Evolutionary conservation across 2,329 filamentous ascomycete species (phyloP), one percentile per base, ranked within the genome.

Genomic region (Aspergillus floridensis): DNA sequence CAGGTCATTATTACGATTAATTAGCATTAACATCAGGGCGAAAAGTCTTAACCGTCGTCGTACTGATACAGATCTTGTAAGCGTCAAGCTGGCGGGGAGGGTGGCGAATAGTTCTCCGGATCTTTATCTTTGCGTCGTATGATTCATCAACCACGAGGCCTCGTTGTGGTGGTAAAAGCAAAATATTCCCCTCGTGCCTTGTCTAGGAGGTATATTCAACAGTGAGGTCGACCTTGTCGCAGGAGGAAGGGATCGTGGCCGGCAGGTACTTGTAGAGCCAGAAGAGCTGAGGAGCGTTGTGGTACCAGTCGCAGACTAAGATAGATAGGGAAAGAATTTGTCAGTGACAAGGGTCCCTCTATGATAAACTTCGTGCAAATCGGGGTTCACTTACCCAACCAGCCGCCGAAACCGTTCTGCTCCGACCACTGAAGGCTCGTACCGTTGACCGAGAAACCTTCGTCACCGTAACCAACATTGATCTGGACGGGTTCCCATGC

Each of bases 241-340:
- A 77, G 64, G 68, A 72, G 31, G 61, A 67, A 10, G 75, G 74
- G 19, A 72, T 63, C 0, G 53, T 56, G 16, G 69, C 29, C 4
- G 60, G 29, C 49, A 68, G 64, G 49, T 65, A 68, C 12, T 63
- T 41, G 57, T 71, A 65, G 7, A 74, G 53, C 62, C 72, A 77
- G 69, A 77, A 78, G 8, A 78, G 68, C 61, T 78, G 75, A 26
- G 76, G 75, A 21, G 66, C 68, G 41, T 71, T 71, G 65, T 78
- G 75, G 61, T 64, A 72, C 76, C 75, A 77, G 53, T 77, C 71
- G 60, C 76, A 78, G 7, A 74, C 76, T 77, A 57, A 38, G 52
- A 16, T 3, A 55, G 10, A 47, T 12, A 35, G 16, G 5, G 10
- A 35, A 12, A 12, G 24, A 7, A 32, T 60, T 53, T 60, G 56